Percentiles rank a stretch among this genome's conserved stretches.
Evolutionary conservation across 2,329 filamentous ascomycete genomes (phyloP).

Genomic region (Trichophyton verrucosum): DNA sequence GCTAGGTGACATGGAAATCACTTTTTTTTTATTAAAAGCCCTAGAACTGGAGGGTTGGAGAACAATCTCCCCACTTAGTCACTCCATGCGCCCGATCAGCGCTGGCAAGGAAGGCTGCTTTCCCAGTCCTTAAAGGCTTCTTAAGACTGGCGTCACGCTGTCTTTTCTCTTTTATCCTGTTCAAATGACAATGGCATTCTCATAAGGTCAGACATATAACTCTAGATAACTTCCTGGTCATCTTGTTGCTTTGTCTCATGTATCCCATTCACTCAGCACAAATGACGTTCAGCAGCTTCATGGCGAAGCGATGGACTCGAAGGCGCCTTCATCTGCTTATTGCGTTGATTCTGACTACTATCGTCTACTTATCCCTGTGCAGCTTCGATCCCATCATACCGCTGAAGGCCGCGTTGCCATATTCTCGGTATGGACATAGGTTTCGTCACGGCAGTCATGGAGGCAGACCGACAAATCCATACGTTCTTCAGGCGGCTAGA

Average conservation of each 20-base stretch:
- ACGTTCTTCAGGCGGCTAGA: too few relatives aligned
- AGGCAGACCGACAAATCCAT: neutral
- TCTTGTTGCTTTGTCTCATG: neutral
- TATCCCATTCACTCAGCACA: neutral
- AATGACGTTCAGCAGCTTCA: neutral
- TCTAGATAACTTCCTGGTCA: neutral
- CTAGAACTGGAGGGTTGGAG: neutral
- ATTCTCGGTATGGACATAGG: neutral
- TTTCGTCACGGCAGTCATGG: neutral
- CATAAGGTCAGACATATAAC: neutral
- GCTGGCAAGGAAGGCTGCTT: neutral
- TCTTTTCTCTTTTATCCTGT: too few relatives aligned
- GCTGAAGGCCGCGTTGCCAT: neutral
- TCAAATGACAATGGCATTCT: neutral
- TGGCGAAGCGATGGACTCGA: neutral
- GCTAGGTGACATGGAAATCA: neutral
- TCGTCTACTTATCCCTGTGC: neutral
- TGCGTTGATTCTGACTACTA: neutral
- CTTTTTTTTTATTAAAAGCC: neutral
- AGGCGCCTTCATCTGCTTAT: neutral
- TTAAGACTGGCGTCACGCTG: too few relatives aligned
- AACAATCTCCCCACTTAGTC: neutral
- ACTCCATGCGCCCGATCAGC: neutral
- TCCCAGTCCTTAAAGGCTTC: neutral
- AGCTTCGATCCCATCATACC: neutral